Percentiles rank a stretch among this genome's conserved stretches.
phyloP scores from a whole-genome alignment of 1,284 basidiomycete species.

The Trametes versicolor region DNA sequence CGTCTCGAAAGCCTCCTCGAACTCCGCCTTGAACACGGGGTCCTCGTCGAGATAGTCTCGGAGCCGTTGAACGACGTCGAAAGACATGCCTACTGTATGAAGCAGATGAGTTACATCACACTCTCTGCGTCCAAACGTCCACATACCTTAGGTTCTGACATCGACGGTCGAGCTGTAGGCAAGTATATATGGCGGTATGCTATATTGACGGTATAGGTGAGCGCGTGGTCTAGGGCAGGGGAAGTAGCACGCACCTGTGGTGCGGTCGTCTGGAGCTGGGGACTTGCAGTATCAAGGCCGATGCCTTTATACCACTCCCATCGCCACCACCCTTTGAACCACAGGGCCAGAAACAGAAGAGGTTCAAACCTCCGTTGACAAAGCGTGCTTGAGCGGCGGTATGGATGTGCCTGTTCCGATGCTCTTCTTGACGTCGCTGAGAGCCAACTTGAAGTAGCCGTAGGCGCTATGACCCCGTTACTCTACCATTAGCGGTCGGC shows the following conservation, averaged over 20 bases:
- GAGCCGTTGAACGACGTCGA: slow-evolving; percentile 30
- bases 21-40: slow-evolving; percentile 28
- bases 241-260: background rate
- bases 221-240: background rate
- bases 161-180: too few relatives aligned
- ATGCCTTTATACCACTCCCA: background rate
- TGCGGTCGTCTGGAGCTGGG: background rate
- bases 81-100: background rate
- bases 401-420: background rate
- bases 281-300: background rate
- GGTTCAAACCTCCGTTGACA: too few relatives aligned
- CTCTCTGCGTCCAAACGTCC: too few relatives aligned
- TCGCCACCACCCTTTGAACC: too few relatives aligned
- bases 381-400: background rate
- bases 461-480: too few relatives aligned
- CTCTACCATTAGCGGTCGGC: too few relatives aligned
- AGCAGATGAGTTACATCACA: too few relatives aligned
- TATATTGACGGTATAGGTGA: background rate
- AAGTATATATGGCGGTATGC: too few relatives aligned
- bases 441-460: background rate
- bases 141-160: too few relatives aligned
- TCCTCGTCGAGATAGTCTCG: slow-evolving; percentile 23
- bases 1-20: slow-evolving; percentile 26
- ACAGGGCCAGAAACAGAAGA: too few relatives aligned
- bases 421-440: background rate